Evolutionary conservation across 371 early-diverging fungal genomes (phyloP).

Genomic region (Mucor mucedo): DNA sequence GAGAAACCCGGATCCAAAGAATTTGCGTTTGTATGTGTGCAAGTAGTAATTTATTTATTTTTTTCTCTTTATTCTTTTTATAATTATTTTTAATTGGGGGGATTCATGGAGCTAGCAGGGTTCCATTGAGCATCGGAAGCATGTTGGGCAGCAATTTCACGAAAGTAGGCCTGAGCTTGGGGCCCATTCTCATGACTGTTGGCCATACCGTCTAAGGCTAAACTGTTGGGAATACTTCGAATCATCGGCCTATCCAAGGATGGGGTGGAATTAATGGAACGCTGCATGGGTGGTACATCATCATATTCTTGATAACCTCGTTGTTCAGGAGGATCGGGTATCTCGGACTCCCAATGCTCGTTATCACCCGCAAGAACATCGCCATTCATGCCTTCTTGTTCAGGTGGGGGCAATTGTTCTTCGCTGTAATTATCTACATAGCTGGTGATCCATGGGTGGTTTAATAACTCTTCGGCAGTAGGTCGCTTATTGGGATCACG

Average conservation of each 20-base stretch:
- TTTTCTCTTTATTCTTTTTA: background rate
- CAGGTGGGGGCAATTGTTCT: constrained; percentile 14
- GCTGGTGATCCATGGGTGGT: constrained; percentile 74
- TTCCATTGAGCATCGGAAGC: constrained; percentile 32
- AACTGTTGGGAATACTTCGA: constrained; percentile 44
- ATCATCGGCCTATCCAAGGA: constrained; percentile 42
- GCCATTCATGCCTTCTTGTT: constrained; percentile 13
- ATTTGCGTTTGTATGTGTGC: background rate
- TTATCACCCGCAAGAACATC: background rate
- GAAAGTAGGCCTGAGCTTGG: constrained; percentile 49
- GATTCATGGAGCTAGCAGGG: background rate
- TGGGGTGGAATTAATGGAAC: constrained; percentile 32
- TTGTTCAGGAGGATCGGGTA: background rate
- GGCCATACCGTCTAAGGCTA: constrained; percentile 45
- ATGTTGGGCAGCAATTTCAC: constrained; percentile 44
- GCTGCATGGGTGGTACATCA: constrained; percentile 21
- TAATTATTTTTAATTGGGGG: background rate
- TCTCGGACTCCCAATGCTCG: background rate
- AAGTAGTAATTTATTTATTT: background rate
- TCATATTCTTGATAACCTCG: background rate
- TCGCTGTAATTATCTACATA: constrained; percentile 43
- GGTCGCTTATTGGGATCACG: constrained; percentile 79
- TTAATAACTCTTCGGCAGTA: constrained; percentile 73
- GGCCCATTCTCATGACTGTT: constrained; percentile 37
- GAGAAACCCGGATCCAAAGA: too few species aligned